Evolutionary conservation across 1,284 basidiomycete species (phyloP), one percentile per base, ranked within the genome.

Genomic region (Xanthoconium separans): DNA sequence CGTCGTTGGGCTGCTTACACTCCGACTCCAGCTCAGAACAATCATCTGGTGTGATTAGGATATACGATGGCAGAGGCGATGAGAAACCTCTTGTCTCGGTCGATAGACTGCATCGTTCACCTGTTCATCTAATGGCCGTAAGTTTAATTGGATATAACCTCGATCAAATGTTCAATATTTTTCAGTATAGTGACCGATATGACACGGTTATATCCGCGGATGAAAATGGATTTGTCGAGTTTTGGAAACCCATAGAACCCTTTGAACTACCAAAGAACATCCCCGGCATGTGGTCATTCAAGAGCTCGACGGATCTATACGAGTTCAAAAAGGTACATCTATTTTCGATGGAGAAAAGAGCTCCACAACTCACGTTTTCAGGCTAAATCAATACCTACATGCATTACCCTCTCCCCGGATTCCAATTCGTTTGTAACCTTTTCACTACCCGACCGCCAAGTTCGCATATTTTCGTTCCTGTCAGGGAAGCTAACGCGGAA

Each of bases 191-290:
- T 57, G 85, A 95, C 59, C 81, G 81, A 62, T 95, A 89, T 69
- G 89, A 98, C 66, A 91, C 89, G 10, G 93, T 98, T 18, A 81
- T 99, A 10, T 98, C 96, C 5, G 93, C 93, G 4, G 97, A 99
- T 66, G 89, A 95, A 67, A 87, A 84, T 13, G 97, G 97, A 0
- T 97, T 99, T 67, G 75, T 99, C 49, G 97, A 99, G 70, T 98
- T 97, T 71, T 99, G 97, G 97, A 84, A 87, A 65, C 93, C 95
- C 0, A 73, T 70, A 10, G 93, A 96, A 64, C 91, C 92, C 1
- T 98, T 94, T 64, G 87, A 86, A 48, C 76, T 87, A 39, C 95
- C 96, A 0, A 86, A 85, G 60, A 83, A 88, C 51, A 77, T 91
- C 6, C 78, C 85, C 0, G 88, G 88, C 1, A 71, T 98, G 57